phyloP scores from a whole-genome alignment of 441 rosid genomes.

The Theobroma grandiflorum region DNA sequence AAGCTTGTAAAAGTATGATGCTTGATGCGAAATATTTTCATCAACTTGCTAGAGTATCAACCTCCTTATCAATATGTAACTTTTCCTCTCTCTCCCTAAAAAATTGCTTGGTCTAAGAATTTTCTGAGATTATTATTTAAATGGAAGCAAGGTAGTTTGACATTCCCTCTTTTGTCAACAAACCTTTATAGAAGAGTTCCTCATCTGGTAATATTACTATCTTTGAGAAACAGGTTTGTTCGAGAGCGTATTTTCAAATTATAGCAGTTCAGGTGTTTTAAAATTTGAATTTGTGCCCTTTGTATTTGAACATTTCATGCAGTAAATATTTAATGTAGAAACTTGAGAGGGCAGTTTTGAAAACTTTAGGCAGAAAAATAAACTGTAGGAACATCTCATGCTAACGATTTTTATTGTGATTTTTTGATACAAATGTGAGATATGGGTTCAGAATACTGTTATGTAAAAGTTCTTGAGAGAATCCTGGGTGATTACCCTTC shows the following conservation, averaged over 20 bases:
- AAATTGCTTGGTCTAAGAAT: background rate
- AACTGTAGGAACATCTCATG: background rate
- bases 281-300: background rate
- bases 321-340: slow-evolving; percentile 1
- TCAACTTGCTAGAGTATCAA: background rate
- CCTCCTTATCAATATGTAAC: background rate
- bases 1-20: background rate
- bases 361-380: background rate
- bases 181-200: background rate
- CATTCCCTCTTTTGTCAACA: background rate
- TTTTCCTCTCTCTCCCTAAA: background rate
- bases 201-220: background rate
- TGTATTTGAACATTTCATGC: no score
- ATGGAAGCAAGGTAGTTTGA: background rate
- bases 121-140: background rate
- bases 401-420: background rate
- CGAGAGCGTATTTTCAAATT: background rate
- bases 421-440: slow-evolving; percentile 9
- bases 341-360: slow-evolving; percentile 4
- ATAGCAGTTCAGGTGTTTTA: background rate
- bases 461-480: background rate
- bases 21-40: background rate
- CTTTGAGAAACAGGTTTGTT: background rate
- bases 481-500: background rate
- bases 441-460: background rate